These are phyloP conservation scores for Erythrophleum fordii DNA, from an alignment of 306 rosid genomes.

Conservation along the genomic window DNA sequence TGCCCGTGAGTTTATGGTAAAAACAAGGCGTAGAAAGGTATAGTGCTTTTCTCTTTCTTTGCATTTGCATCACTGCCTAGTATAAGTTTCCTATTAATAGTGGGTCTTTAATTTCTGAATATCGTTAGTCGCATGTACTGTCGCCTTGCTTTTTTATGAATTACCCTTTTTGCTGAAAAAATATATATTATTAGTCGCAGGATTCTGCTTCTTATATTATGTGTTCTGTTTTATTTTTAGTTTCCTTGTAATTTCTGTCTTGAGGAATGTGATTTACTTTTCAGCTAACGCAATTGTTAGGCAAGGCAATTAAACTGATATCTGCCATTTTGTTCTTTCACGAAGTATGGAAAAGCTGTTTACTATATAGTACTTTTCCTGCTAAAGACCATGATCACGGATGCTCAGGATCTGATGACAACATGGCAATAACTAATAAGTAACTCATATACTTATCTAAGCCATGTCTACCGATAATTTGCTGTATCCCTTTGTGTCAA, in stretches of 20 bases:
- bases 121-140: neutral
- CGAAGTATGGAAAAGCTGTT: neutral
- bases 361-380: neutral
- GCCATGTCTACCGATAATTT: too few relatives aligned
- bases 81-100: neutral
- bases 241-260: neutral
- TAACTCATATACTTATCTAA: neutral
- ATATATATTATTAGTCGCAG: neutral
- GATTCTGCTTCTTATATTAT: neutral
- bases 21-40: constrained; percentile 99
- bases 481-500: too few relatives aligned
- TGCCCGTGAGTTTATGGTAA: constrained; percentile 99
- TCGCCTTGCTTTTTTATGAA: neutral
- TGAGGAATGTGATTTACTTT: neutral
- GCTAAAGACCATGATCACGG: neutral
- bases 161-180: neutral
- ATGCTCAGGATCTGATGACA: neutral
- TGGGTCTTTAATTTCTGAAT: neutral
- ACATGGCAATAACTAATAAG: neutral
- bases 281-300: neutral
- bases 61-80: neutral
- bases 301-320: neutral
- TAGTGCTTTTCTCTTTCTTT: constrained; percentile 15
- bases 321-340: neutral
- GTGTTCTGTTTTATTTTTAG: neutral